Percentiles rank a stretch among this genome's conserved stretches.
These are phyloP conservation scores for Botrytis medusae DNA, from an alignment of 2,329 filamentous ascomycete genomes.

Conservation along the genomic window DNA sequence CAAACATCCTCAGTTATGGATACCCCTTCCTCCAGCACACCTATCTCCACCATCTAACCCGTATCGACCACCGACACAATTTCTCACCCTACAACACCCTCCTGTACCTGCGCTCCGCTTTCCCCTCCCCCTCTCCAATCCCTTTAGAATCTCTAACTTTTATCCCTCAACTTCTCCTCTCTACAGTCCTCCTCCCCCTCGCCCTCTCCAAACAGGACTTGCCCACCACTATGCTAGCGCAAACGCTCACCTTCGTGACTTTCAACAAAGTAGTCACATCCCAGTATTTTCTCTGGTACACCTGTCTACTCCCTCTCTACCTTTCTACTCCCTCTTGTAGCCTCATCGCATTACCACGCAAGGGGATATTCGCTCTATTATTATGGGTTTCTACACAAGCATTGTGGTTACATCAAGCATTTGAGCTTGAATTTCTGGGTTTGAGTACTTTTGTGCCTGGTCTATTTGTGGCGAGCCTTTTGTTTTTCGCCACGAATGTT, in stretches of 20 bases:
- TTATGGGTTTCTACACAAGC: slow-evolving; percentile 78
- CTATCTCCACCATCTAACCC: slow-evolving; percentile 87
- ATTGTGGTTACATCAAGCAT: slow-evolving; percentile 74
- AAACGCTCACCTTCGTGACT: slow-evolving; percentile 94
- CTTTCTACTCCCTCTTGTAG: slow-evolving; percentile 80
- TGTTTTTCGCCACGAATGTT: slow-evolving; percentile 82
- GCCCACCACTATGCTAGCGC: slow-evolving; percentile 81
- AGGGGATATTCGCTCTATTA: slow-evolving; percentile 64
- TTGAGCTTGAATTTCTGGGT: slow-evolving; percentile 75
- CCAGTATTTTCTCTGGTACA: slow-evolving; percentile 98
- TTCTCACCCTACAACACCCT: slow-evolving; percentile 96
- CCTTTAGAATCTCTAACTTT: slow-evolving; percentile 80
- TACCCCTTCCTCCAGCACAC: slow-evolving; percentile 82
- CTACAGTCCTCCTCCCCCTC: slow-evolving; percentile 73
- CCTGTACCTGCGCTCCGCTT: slow-evolving; percentile 79
- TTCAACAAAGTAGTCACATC: slow-evolving; percentile 80
- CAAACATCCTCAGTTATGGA: slow-evolving; percentile 60
- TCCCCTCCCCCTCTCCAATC: slow-evolving; percentile 41
- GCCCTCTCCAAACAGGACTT: slow-evolving; percentile 78
- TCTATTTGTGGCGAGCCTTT: slow-evolving; percentile 71
- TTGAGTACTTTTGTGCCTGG: slow-evolving; percentile 81
- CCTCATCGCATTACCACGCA: slow-evolving; percentile 57
- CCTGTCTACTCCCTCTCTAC: slow-evolving; percentile 89
- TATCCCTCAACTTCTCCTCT: slow-evolving; percentile 80
- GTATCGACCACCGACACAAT: slow-evolving; percentile 96